Evolutionary conservation across 208 protist species (phyloP).

Genomic region (Leishmania arabica): DNA sequence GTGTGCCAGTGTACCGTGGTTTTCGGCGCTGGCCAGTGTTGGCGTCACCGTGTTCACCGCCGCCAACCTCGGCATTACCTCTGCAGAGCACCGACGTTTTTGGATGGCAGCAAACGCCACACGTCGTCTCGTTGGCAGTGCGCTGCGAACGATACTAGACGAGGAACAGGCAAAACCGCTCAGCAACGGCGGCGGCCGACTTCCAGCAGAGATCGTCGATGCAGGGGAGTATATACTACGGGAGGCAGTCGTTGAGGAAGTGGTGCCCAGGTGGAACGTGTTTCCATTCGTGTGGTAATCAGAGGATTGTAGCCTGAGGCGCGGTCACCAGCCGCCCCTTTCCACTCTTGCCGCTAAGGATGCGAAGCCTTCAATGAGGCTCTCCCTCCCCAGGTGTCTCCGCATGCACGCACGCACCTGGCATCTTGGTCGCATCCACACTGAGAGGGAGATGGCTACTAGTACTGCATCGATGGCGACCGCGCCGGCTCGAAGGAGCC

Average conservation of each 20-base stretch:
- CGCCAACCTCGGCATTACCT: slow-evolving; percentile 72
- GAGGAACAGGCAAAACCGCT: background rate
- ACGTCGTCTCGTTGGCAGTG: slow-evolving; percentile 16
- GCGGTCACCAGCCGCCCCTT: background rate
- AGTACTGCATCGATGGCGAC: background rate
- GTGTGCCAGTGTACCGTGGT: background rate
- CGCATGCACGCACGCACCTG: background rate
- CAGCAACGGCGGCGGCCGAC: background rate
- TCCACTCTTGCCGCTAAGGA: background rate
- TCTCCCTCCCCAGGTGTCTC: background rate
- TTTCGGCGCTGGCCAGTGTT: slow-evolving; percentile 9
- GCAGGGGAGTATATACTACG: background rate
- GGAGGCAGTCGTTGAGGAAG: slow-evolving; percentile 3
- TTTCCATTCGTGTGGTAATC: slow-evolving; percentile 40
- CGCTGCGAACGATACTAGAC: background rate
- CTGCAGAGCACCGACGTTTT: slow-evolving; percentile 66
- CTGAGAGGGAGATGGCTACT: background rate
- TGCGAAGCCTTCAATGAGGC: background rate
- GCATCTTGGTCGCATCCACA: background rate
- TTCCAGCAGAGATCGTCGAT: background rate
- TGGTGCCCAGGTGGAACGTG: slow-evolving; percentile 52
- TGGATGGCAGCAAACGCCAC: slow-evolving; percentile 49
- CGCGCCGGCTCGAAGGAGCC: background rate
- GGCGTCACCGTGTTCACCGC: slow-evolving; percentile 62
- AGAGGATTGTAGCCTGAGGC: background rate